These are phyloP conservation scores for Trypanosoma avium DNA, from an alignment of 208 protist species.

Conservation along the genomic window DNA sequence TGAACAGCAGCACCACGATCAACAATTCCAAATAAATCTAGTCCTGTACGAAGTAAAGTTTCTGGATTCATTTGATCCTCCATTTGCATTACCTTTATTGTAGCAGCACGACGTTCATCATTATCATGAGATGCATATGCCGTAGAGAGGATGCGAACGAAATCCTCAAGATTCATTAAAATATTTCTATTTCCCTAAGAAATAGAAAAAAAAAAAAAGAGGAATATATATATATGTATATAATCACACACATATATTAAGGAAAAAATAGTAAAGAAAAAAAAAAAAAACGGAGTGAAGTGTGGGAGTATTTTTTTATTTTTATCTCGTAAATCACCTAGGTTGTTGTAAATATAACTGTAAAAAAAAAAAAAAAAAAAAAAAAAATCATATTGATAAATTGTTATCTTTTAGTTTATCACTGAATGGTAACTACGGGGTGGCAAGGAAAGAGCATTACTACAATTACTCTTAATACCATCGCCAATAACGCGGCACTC, in stretches of 20 bases:
- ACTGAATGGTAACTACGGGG: slow-evolving; percentile 7
- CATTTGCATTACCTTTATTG: slow-evolving; percentile 44
- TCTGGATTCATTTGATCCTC: slow-evolving; percentile 47
- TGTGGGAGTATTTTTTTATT: no score
- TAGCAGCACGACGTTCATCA: slow-evolving; percentile 32
- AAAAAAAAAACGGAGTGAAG: no score
- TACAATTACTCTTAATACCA: background rate
- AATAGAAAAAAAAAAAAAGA: background rate
- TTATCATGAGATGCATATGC: slow-evolving; percentile 57
- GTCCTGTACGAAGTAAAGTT: slow-evolving; percentile 40
- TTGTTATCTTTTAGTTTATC: background rate
- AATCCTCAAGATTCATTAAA: slow-evolving; percentile 30
- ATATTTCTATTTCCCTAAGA: background rate
- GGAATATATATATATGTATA: no score
- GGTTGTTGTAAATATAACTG: no score
- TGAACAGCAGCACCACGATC: slow-evolving; percentile 55
- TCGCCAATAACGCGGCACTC: slow-evolving; percentile 44
- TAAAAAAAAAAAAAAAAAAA: slow-evolving; percentile 12
- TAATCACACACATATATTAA: no score
- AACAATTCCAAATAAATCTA: slow-evolving; percentile 50
- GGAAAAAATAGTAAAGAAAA: slow-evolving; percentile 9
- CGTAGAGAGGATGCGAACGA: slow-evolving; percentile 32
- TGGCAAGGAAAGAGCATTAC: slow-evolving; percentile 25
- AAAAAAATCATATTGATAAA: no score
- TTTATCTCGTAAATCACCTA: no score